These are phyloP conservation scores for Russula lepida DNA, from an alignment of 768 basidiomycete species.

Conservation along the genomic window DNA sequence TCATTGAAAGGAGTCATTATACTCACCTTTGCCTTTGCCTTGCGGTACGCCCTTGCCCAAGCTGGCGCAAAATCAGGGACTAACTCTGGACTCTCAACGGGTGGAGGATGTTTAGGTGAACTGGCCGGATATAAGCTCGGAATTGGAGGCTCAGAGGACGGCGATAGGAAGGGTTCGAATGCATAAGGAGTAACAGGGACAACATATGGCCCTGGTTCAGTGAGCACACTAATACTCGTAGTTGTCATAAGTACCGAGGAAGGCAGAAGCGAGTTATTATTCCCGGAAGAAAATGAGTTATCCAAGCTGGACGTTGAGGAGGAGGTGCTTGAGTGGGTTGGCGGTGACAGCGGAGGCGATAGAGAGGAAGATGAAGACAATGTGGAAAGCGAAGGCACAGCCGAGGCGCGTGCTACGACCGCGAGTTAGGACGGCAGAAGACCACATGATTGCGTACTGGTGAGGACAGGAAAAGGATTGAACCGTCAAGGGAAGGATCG, in stretches of 20 bases:
- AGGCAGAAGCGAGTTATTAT: not conserved
- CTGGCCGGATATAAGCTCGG: conserved; percentile 45
- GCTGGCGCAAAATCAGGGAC: conserved; percentile 42
- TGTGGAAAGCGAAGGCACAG: not conserved
- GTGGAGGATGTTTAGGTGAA: conserved; percentile 45
- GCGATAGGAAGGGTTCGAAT: conserved; percentile 16
- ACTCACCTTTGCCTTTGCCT: conserved; percentile 36
- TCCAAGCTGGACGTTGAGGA: not conserved
- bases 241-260: not conserved
- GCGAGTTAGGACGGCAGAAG: not conserved
- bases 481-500: too few relatives aligned
- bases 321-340: not conserved
- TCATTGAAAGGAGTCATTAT: not conserved
- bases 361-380: not conserved
- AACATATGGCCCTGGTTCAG: too few relatives aligned
- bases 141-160: conserved; percentile 42
- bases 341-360: not conserved
- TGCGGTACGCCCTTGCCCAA: conserved; percentile 51
- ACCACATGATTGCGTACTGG: not conserved
- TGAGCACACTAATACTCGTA: not conserved
- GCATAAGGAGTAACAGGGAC: conserved; percentile 6
- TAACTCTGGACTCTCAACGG: conserved; percentile 33
- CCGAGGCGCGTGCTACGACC: not conserved
- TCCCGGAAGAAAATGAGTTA: not conserved
- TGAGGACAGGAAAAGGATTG: too few relatives aligned